Percentiles rank a stretch among this genome's conserved stretches.
Evolutionary conservation across 78 protist species (phyloP).

Genomic region (Paratrimastix pyriformis): DNA sequence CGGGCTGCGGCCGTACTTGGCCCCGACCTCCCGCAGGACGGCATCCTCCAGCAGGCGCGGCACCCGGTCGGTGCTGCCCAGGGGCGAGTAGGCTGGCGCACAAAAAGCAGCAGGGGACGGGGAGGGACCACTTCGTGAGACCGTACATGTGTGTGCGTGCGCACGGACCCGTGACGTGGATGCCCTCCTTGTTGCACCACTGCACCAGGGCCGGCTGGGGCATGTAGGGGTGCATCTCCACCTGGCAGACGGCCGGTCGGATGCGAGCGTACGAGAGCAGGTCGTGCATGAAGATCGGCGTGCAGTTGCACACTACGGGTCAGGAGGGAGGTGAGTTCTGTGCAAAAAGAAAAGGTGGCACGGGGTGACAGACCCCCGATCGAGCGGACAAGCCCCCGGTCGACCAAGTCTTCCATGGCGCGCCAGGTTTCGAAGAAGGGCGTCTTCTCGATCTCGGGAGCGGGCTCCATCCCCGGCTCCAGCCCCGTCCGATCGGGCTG

Average conservation of each 20-base stretch:
- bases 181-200: background rate
- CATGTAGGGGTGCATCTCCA: constrained; percentile 14
- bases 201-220: background rate
- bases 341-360: too few relatives aligned
- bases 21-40: background rate
- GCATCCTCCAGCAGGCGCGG: background rate
- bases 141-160: too few relatives aligned
- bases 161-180: background rate
- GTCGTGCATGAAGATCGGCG: background rate
- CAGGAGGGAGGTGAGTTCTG: too few relatives aligned
- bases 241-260: background rate
- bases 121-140: too few relatives aligned
- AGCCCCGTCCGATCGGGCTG: background rate
- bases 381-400: constrained; percentile 25
- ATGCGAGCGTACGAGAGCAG: background rate
- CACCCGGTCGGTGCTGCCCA: background rate
- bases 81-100: constrained; percentile 13
- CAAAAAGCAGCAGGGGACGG: too few relatives aligned
- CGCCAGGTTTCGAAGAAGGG: constrained; percentile 60
- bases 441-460: constrained; percentile 1
- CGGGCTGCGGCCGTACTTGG: background rate
- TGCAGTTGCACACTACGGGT: constrained; percentile 19
- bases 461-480: background rate
- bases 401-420: constrained; percentile 61
- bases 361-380: too few relatives aligned